A percentile compares a stretch with the other conserved stretches of the same genome.
Evolutionary conservation across 495 filamentous ascomycete genomes (phyloP).

Genomic region (Xylaria venustula): DNA sequence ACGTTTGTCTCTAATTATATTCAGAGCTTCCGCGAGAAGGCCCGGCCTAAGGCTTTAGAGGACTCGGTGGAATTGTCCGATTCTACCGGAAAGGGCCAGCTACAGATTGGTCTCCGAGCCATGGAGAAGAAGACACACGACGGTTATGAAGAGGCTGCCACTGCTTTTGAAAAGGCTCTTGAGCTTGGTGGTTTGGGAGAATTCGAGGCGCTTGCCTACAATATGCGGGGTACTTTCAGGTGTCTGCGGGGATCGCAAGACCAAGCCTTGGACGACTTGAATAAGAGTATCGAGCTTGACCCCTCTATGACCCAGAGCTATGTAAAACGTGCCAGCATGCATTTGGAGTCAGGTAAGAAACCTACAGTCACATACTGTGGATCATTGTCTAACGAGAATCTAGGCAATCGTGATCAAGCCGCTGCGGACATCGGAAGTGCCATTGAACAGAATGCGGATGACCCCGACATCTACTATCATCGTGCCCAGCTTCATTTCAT

Average conservation of each 20-base stretch:
- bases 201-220: conserved; percentile 87
- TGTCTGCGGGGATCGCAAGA: conserved; percentile 87
- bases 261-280: conserved; percentile 77
- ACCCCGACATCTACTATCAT: conserved; percentile 99
- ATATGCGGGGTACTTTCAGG: conserved; percentile 93
- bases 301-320: conserved; percentile 90
- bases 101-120: conserved; percentile 75
- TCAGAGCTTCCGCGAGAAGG: conserved; percentile 86
- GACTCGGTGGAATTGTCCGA: conserved; percentile 73
- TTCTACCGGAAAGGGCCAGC: conserved; percentile 76
- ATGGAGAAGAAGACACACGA: conserved; percentile 84
- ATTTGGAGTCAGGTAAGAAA: conserved; percentile 82
- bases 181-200: conserved; percentile 74
- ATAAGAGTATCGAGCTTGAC: conserved; percentile 87
- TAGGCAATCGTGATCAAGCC: conserved; percentile 83
- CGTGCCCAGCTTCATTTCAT: conserved; percentile 99
- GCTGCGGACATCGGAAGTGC: conserved; percentile 85
- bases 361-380: background rate
- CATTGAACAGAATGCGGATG: conserved; percentile 77
- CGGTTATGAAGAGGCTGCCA: conserved; percentile 81
- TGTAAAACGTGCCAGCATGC: conserved; percentile 98
- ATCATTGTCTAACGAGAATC: conserved; percentile 2
- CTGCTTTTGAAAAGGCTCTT: conserved; percentile 83
- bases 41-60: conserved; percentile 78
- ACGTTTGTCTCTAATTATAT: conserved; percentile 98